These are phyloP conservation scores for Castanea crenata DNA, from an alignment of 306 rosid genomes.

Conservation along the genomic window DNA sequence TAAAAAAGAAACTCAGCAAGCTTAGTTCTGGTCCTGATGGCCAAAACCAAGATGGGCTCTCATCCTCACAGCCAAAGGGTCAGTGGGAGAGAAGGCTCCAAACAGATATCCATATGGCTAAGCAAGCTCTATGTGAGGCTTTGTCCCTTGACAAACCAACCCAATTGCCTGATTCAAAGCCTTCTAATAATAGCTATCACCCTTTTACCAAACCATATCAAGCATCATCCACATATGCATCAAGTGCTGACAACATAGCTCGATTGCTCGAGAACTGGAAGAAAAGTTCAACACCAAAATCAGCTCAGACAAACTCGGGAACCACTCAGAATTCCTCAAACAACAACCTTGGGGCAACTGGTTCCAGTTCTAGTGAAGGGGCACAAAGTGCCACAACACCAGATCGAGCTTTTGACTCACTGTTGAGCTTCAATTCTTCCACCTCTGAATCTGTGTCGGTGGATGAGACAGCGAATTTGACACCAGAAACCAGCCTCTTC, in stretches of 20 bases:
- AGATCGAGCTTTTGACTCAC: constrained; percentile 40
- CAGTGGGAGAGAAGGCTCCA: constrained; percentile 97
- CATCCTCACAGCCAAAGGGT: constrained; percentile 52
- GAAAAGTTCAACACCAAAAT: constrained; percentile 53
- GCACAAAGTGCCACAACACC: constrained; percentile 41
- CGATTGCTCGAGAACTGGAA: constrained; percentile 71
- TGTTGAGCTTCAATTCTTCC: constrained; percentile 46
- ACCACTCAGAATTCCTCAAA: background rate
- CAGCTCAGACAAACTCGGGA: constrained; percentile 17
- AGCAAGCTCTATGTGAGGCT: constrained; percentile 80
- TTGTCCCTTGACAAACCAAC: constrained; percentile 59
- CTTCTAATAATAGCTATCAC: constrained; percentile 13
- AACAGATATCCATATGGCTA: constrained; percentile 85
- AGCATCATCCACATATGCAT: constrained; percentile 50
- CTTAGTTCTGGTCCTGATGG: constrained; percentile 24
- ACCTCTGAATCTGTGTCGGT: constrained; percentile 34
- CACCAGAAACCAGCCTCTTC: constrained; percentile 21
- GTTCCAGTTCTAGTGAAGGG: constrained; percentile 54
- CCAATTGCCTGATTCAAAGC: constrained; percentile 29
- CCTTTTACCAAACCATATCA: background rate
- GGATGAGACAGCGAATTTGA: constrained; percentile 29
- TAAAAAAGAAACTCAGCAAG: constrained; percentile 51
- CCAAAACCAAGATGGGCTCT: constrained; percentile 16
- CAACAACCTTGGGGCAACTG: constrained; percentile 10
- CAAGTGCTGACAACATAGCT: constrained; percentile 76